A percentile compares a stretch with the other conserved stretches of the same genome.
phyloP scores from a whole-genome alignment of 1,139 yeast species.

The Candida neerlandica region DNA sequence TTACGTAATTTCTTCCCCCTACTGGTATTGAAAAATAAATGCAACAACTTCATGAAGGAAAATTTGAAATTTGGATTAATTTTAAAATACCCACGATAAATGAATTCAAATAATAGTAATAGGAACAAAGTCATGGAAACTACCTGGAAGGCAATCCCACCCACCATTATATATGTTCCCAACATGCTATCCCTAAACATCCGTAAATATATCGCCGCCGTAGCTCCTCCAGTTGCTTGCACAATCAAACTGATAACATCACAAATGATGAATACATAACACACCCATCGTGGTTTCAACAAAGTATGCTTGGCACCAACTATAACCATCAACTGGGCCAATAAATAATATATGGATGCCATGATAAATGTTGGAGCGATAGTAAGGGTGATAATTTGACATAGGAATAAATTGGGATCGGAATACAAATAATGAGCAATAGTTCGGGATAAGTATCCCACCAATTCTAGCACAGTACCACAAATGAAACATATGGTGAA shows the following conservation, averaged over 20 bases:
- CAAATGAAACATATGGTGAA: conserved; percentile 60
- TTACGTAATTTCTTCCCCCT: conserved; percentile 19
- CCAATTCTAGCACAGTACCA: conserved; percentile 64
- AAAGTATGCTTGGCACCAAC: conserved; percentile 30
- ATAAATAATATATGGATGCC: conserved; percentile 41
- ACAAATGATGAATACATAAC: conserved; percentile 38
- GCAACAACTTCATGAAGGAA: conserved; percentile 12
- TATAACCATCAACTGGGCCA: conserved; percentile 36
- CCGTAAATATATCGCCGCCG: conserved; percentile 30
- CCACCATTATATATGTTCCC: conserved; percentile 42
- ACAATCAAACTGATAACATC: conserved; percentile 35
- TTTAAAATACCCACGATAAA: conserved; percentile 26
- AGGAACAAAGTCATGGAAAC: conserved; percentile 38
- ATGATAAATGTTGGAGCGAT: conserved; percentile 44
- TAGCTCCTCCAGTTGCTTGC: conserved; percentile 43
- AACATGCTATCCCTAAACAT: conserved; percentile 18
- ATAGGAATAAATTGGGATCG: conserved; percentile 26
- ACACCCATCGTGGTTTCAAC: conserved; percentile 36
- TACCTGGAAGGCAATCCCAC: conserved; percentile 43
- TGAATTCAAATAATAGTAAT: conserved; percentile 28
- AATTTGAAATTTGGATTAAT: conserved; percentile 7
- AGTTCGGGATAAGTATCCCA: conserved; percentile 70
- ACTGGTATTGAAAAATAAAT: conserved; percentile 27
- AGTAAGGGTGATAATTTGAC: conserved; percentile 38
- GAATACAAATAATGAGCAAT: conserved; percentile 39